Base-by-base conservation (phyloP, 306 rosid species). In the Sechiopsis laciniata region DNA sequence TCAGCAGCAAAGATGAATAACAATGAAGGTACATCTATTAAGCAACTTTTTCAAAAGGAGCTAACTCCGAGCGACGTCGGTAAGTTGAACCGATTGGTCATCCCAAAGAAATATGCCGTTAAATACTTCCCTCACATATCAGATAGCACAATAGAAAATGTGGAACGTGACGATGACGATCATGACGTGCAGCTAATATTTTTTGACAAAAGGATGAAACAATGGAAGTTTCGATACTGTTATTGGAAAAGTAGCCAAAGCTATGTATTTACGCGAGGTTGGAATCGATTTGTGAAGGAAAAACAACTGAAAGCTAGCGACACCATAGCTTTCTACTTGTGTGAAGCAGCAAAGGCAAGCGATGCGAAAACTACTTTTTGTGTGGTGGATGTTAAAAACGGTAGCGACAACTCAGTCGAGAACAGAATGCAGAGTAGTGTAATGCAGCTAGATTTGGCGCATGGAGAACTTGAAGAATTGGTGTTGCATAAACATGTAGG, bases 41-140 rank as follows among this genome's bases (percentile, higher is more conserved):
- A 78, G 26, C 84, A 84, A 64, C 89, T 93, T 35, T 93, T 93
- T 70, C 88, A 86, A 10, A 93, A 93, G 67, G 96, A 87, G 48
- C 71, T 94, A 52, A 94, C 97, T 54, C 96, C 98, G 0, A 90
- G 97, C 71, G 98, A 94, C 61, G 97, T 94, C 8, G 92, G 97
- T 0, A 94, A 90, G 74, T 96, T 90, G 7, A 88, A 94, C 50
- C 82, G 97, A 78, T 88, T 94, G 52, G 96, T 89, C 4, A 87
- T 94, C 54, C 97, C 95, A 0, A 94, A 94, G 57, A 90, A 82
- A 57, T 88, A 87, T 26, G 98, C 96, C 0, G 82, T 87, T 1
- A 83, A 85, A 14, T 84, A 90, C 81, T 89, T 90, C 15, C 98
- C 97, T 16, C 75, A 9, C 14, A 75, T 81, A 42, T 48, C 55